Evolutionary conservation across 1,284 basidiomycete species (phyloP).

Genomic region (Anthracocystis panici-leucophaei): DNA sequence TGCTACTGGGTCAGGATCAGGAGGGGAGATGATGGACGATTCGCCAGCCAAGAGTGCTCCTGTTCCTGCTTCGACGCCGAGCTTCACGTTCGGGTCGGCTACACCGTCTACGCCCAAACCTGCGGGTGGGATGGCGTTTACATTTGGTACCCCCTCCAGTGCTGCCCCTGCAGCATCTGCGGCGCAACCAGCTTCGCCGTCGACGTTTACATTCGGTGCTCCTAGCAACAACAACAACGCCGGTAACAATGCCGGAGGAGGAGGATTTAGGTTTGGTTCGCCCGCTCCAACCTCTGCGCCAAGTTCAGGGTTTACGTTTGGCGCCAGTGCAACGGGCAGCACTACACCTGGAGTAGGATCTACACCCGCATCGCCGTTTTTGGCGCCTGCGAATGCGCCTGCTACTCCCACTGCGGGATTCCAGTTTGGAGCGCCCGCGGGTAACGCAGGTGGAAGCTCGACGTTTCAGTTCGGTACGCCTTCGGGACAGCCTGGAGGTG

Average conservation of each 20-base stretch:
- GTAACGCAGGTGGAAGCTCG: background rate
- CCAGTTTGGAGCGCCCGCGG: slow-evolving; percentile 28
- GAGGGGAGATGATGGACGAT: slow-evolving; percentile 55
- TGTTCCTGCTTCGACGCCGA: slow-evolving; percentile 14
- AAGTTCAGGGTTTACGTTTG: slow-evolving; percentile 24
- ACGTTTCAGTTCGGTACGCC: slow-evolving; percentile 31
- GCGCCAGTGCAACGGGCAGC: slow-evolving; percentile 8
- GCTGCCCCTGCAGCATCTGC: background rate
- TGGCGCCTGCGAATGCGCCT: slow-evolving; percentile 21
- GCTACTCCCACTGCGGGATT: slow-evolving; percentile 26
- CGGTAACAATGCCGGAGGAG: background rate
- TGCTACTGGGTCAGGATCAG: background rate
- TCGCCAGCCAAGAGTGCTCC: slow-evolving; percentile 24
- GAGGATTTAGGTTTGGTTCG: slow-evolving; percentile 36
- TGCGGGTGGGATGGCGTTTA: slow-evolving; percentile 15
- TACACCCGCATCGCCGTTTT: slow-evolving; percentile 32
- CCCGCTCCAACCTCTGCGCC: slow-evolving; percentile 27
- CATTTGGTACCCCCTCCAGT: slow-evolving; percentile 17
- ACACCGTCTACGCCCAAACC: slow-evolving; percentile 15
- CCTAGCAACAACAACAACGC: background rate
- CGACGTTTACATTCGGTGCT: slow-evolving; percentile 35
- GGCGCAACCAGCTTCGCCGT: slow-evolving; percentile 1
- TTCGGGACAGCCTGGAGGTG: slow-evolving; percentile 6
- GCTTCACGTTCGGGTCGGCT: slow-evolving; percentile 40
- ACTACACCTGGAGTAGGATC: slow-evolving; percentile 27